Evolutionary conservation across 2,329 filamentous ascomycete species (phyloP).

Genomic region (Botrytis fragariae): DNA sequence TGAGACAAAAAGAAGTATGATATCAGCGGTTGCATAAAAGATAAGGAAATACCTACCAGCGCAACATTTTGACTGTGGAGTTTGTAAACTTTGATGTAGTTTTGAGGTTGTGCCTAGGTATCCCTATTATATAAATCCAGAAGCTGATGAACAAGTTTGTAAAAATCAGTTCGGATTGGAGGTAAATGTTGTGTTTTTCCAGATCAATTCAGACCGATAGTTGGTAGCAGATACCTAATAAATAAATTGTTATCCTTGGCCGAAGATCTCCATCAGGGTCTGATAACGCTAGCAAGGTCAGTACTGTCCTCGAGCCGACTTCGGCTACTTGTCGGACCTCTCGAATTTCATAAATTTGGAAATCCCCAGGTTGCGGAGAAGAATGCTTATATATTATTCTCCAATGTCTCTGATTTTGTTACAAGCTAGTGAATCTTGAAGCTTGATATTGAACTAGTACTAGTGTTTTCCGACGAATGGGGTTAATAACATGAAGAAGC

Average conservation of each 20-base stretch:
- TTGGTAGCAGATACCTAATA: background rate
- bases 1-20: background rate
- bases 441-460: background rate
- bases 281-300: background rate
- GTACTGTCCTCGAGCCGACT: background rate
- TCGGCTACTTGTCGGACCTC: background rate
- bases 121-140: background rate
- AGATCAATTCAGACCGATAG: constrained; percentile 3
- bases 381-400: background rate
- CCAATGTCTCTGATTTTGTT: background rate
- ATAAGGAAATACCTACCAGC: constrained; percentile 32
- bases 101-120: background rate
- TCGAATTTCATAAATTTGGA: background rate
- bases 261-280: constrained; percentile 5
- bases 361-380: background rate
- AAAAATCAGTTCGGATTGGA: background rate
- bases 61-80: constrained; percentile 32
- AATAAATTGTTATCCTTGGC: constrained; percentile 11
- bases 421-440: background rate
- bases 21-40: constrained; percentile 7
- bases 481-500: background rate
- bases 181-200: background rate
- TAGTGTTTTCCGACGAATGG: background rate
- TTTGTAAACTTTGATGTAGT: background rate
- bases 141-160: background rate